Evolutionary conservation across 176 grass and related monocot species (phyloP).

Genomic region (Alopecurus myosuroides): DNA sequence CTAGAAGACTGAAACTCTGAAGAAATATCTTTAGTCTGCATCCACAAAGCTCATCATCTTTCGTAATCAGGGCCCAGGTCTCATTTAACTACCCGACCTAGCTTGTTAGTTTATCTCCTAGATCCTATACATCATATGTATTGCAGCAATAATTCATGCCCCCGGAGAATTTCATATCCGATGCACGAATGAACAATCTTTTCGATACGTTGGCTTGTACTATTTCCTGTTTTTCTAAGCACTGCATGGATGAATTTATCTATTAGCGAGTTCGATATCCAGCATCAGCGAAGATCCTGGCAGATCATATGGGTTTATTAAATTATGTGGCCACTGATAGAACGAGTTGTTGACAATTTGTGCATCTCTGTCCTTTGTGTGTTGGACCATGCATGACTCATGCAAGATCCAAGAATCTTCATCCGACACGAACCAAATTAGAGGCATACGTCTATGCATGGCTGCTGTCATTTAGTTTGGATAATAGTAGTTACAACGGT

Average conservation of each 20-base stretch:
- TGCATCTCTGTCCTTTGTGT: neutral
- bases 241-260: conserved; percentile 44
- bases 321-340: conserved; percentile 30
- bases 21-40: neutral
- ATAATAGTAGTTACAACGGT: neutral
- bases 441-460: neutral
- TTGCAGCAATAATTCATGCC: too few relatives aligned
- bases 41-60: conserved; percentile 1
- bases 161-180: neutral
- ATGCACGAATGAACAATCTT: neutral
- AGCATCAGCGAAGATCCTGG: conserved; percentile 34
- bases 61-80: conserved; percentile 11
- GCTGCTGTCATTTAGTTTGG: conserved; percentile 5
- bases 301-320: conserved; percentile 14
- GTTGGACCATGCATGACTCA: conserved; percentile 35
- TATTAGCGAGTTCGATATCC: neutral
- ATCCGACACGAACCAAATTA: conserved; percentile 8
- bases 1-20: neutral
- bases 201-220: conserved; percentile 7
- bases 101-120: neutral
- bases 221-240: conserved; percentile 21
- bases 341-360: conserved; percentile 44
- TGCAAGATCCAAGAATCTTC: conserved; percentile 27
- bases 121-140: too few relatives aligned
- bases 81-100: neutral